Evolutionary conservation across 441 rosid species (phyloP).

Genomic region (Aquilaria agallochum): DNA sequence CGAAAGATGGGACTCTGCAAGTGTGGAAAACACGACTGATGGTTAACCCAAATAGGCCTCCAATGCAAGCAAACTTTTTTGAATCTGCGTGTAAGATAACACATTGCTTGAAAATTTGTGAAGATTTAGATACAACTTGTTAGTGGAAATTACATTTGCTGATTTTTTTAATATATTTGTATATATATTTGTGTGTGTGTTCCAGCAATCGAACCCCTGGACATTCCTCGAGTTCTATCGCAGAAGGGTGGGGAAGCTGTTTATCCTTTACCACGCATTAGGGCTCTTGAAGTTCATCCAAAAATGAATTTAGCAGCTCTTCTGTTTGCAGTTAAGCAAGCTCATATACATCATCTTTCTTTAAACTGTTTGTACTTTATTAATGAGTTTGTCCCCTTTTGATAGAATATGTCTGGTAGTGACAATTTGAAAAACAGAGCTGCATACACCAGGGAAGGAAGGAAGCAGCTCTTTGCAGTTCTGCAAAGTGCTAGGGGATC

Average conservation of each 20-base stretch:
- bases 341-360: slow-evolving; percentile 17
- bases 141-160: slow-evolving; percentile 12
- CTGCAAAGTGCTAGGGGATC: slow-evolving; percentile 99
- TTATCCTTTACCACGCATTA: slow-evolving; percentile 91
- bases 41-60: slow-evolving; percentile 90
- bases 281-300: slow-evolving; percentile 87
- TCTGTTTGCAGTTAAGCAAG: slow-evolving; percentile 81
- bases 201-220: slow-evolving; percentile 92
- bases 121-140: neutral
- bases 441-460: slow-evolving; percentile 93
- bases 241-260: slow-evolving; percentile 99
- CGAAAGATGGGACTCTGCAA: slow-evolving; percentile 93
- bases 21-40: slow-evolving; percentile 91
- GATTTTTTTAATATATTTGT: slow-evolving; percentile 5
- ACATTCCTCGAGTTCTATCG: slow-evolving; percentile 87
- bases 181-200: neutral
- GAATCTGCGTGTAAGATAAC: slow-evolving; percentile 78
- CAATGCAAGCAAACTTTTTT: slow-evolving; percentile 92
- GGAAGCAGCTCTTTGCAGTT: slow-evolving; percentile 98
- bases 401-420: slow-evolving; percentile 62
- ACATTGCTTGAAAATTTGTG: neutral
- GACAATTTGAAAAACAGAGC: slow-evolving; percentile 80
- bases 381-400: slow-evolving; percentile 18
- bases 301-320: slow-evolving; percentile 88
- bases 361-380: slow-evolving; percentile 9